Evolutionary conservation across 2,329 filamentous ascomycete genomes (phyloP), one percentile per base, ranked within the genome.

Genomic region (Verticillium isaacii): DNA sequence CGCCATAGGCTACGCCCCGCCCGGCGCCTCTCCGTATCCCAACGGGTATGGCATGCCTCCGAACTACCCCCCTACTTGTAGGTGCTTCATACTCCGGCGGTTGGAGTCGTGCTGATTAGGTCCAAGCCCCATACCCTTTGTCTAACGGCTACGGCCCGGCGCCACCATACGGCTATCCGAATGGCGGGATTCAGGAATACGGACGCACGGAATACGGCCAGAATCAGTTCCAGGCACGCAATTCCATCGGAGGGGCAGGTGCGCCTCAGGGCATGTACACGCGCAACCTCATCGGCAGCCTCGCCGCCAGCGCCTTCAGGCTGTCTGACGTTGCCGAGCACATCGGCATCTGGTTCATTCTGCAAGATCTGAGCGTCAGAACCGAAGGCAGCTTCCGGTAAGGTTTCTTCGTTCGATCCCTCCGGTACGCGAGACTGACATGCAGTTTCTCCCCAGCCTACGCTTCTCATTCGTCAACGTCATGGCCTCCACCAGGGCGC

Each of bases 311-410:
- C 70, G 94, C 94, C 1, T 94, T 93, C 71, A 87, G 89, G 36
- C 82, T 98, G 60, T 88, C 86, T 2, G 93, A 98, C 67, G 85
- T 88, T 0, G 81, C 90, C 17, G 89, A 92, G 66, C 91, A 92
- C 73, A 87, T 91, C 58, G 94, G 94, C 2, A 93, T 97, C 66
- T 99, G 94, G 94, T 99, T 99, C 70, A 91, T 99, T 56, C 81
- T 98, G 60, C 94, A 97, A 74, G 95, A 99, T 77, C 81, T 99
- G 54, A 97, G 93, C 69, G 94, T 99, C 36, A 86, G 95, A 56
- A 97, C 93, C 0, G 95, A 98, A 74, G 95, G 95, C 12, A 85
- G 82, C 63, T 99, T 98, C 75, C 85, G 94, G 92, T 96, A 82
- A 70, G 75, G 29, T n/a, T 17, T 12, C 37, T 34, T 63, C 36